Base-by-base conservation (phyloP, 805 yeast species). In the Ascoidea tarda region DNA sequence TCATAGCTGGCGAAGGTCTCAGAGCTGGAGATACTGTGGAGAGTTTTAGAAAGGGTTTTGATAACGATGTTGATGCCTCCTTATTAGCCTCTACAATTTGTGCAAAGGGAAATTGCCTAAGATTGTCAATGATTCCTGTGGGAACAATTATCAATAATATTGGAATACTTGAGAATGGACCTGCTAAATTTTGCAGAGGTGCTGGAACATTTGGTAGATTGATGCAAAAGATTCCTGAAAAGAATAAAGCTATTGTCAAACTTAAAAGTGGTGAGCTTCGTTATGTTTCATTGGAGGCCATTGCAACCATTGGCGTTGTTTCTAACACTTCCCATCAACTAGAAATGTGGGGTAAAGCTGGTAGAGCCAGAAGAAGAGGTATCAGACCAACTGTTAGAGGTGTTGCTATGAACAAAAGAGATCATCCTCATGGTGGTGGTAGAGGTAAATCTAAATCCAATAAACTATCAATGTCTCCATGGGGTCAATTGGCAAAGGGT, bases 391-490 rank as follows among this genome's bases (percentile, higher is more conserved):
- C 83, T 51, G 97, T 90, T 46, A 84, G 99, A 74, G 99, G 99
- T 78, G 87, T 88, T 61, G 98, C 99, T 50, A 88, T 87, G 96
- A 93, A 93, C 71, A 93, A 93, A 58, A 80, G 82, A 66, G 97
- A 93, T 69, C 99, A 93, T 74, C 99, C 99, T 59, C 90, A 88
- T 64, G 99, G 99, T 76, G 99, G 99, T 83, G 99, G 99, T 72
- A 83, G 99, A 77, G 99, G 99, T 79, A 93, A 93, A 70, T 86
- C 96, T 56, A 93, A 93, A 81, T 87, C 96, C 58, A 90, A 91
- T 71, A 91, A 88, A 73, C 77, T 85, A 55, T 87, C 98, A 16
- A 87, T 85, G 74, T 86, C 96, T 53, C 95, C 95, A 67, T 91
- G 98, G 96, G 99, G 99, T 63, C 83, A 82, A 55, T 69, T 85